These are phyloP conservation scores for Talaromyces marneffei DNA, from an alignment of 2,329 filamentous ascomycete species.

Conservation along the genomic window DNA sequence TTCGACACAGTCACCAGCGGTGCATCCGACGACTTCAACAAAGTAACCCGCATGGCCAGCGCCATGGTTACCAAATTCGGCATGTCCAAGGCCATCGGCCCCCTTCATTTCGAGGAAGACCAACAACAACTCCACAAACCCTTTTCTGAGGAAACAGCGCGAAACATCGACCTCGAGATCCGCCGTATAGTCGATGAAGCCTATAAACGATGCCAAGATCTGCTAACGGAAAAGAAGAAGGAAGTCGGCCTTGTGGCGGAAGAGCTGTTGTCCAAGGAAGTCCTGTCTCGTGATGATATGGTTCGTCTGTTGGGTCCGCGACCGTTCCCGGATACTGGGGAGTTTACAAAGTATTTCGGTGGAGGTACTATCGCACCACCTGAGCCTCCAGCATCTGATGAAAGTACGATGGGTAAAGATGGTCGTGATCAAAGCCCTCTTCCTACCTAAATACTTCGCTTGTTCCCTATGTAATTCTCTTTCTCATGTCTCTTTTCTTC, in stretches of 20 bases:
- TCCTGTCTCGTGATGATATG: slow-evolving; percentile 86
- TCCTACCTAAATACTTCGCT: slow-evolving; percentile 12
- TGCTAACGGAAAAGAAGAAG: slow-evolving; percentile 77
- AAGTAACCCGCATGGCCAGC: slow-evolving; percentile 91
- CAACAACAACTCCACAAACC: slow-evolving; percentile 84
- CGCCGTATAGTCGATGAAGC: slow-evolving; percentile 86
- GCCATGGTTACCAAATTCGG: slow-evolving; percentile 99
- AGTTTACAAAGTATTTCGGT: slow-evolving; percentile 92
- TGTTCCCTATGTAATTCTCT: neutral
- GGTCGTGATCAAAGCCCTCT: slow-evolving; percentile 31
- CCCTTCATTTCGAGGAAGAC: slow-evolving; percentile 81
- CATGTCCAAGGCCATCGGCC: slow-evolving; percentile 92
- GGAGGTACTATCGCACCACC: slow-evolving; percentile 50
- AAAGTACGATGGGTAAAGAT: slow-evolving; percentile 39
- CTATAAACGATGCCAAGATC: slow-evolving; percentile 80
- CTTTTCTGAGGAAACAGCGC: slow-evolving; percentile 89
- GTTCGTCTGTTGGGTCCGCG: slow-evolving; percentile 77
- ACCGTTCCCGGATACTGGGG: slow-evolving; percentile 76
- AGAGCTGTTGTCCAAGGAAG: slow-evolving; percentile 86
- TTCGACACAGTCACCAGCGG: slow-evolving; percentile 95
- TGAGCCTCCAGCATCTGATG: slow-evolving; percentile 33
- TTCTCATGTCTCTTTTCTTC: neutral
- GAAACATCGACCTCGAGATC: slow-evolving; percentile 87
- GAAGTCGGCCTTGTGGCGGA: slow-evolving; percentile 88
- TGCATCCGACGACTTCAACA: slow-evolving; percentile 95